Evolutionary conservation across 495 filamentous ascomycete species (phyloP).

Genomic region (Tuber calosporum): DNA sequence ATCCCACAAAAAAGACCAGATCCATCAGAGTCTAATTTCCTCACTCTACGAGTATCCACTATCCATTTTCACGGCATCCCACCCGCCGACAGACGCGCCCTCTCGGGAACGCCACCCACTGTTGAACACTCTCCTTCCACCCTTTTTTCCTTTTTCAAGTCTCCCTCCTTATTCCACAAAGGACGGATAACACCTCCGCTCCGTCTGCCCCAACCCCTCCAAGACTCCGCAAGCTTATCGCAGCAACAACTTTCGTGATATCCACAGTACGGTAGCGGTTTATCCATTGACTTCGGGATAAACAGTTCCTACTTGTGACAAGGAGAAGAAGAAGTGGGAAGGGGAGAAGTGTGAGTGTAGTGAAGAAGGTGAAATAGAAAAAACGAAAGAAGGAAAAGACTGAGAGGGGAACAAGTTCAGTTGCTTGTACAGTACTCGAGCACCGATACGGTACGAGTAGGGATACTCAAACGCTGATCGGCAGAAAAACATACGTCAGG

Average conservation of each 20-base stretch:
- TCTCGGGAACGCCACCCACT: background rate
- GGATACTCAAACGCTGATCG: background rate
- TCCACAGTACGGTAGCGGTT: background rate
- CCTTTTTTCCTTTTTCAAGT: background rate
- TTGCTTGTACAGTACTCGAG: too few species aligned
- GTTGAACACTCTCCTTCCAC: background rate
- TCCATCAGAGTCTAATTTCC: background rate
- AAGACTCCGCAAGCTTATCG: background rate
- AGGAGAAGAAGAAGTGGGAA: background rate
- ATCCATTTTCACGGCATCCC: background rate
- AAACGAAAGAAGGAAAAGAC: background rate
- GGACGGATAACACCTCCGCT: background rate
- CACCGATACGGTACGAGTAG: background rate
- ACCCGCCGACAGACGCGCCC: background rate
- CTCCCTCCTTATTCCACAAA: background rate
- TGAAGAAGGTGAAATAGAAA: background rate
- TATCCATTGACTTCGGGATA: background rate
- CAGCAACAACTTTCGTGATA: background rate
- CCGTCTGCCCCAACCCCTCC: background rate
- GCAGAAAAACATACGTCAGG: constrained; percentile 5
- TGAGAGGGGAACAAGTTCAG: too few species aligned
- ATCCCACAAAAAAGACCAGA: background rate
- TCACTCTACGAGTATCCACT: too few species aligned
- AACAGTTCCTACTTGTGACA: background rate
- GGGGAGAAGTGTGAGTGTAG: background rate